Conservation (phyloP, 352 stramenopile genomes). For the Ophiocytium majus region DNA sequence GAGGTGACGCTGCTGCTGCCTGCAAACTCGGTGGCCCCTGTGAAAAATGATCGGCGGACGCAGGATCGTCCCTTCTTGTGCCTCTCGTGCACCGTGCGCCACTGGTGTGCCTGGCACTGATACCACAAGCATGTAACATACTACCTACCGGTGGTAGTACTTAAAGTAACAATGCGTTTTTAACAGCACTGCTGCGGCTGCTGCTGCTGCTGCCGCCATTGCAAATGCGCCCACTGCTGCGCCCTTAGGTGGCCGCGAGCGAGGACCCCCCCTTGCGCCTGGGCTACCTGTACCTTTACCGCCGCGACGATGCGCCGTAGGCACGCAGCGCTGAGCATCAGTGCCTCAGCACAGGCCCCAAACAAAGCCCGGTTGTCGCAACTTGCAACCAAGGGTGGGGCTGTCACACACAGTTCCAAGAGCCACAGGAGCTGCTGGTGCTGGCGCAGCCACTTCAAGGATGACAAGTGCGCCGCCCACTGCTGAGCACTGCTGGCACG, state of each 20-base stretch:
- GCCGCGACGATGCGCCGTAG: conserved; percentile 56
- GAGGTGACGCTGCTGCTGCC: not conserved
- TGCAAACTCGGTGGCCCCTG: not conserved
- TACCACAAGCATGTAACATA: not conserved
- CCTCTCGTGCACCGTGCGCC: not conserved
- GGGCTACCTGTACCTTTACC: conserved; percentile 58
- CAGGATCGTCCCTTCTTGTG: not conserved
- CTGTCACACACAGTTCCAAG: too few species aligned
- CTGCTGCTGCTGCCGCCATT: not conserved
- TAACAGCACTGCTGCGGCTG: not conserved
- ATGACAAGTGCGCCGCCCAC: too few species aligned
- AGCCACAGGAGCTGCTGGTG: too few species aligned
- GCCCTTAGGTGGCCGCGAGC: conserved; percentile 46
- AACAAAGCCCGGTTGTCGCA: too few species aligned
- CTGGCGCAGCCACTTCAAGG: too few species aligned
- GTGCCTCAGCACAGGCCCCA: too few species aligned
- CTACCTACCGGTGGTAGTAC: not conserved
- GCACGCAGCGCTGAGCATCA: too few species aligned
- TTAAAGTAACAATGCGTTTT: not conserved
- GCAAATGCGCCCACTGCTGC: not conserved
- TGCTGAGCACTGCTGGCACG: too few species aligned
- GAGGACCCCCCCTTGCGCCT: conserved; percentile 45
- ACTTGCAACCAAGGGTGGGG: too few species aligned
- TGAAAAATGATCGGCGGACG: not conserved
- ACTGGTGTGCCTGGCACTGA: not conserved